These are phyloP conservation scores for Talaromyces sp. DNA, from an alignment of 2,329 filamentous ascomycete species.

Conservation along the genomic window DNA sequence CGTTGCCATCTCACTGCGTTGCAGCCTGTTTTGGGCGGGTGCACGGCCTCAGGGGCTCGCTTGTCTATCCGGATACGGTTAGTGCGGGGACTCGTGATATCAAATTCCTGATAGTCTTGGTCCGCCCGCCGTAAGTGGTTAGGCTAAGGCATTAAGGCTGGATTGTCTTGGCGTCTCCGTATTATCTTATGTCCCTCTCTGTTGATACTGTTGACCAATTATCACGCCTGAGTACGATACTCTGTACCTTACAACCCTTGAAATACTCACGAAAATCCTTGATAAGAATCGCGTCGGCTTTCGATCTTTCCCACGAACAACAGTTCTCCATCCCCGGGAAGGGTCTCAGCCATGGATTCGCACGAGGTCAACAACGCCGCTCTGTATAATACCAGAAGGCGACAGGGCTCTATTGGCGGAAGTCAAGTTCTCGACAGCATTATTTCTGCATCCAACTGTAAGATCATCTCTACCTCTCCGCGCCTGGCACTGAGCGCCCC, in stretches of 20 bases:
- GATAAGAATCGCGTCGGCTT: neutral
- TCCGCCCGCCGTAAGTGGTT: neutral
- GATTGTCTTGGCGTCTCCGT: conserved; percentile 20
- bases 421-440: conserved; percentile 86
- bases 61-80: conserved; percentile 40
- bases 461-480: conserved; percentile 30
- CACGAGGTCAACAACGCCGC: conserved; percentile 45
- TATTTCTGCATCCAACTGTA: conserved; percentile 95
- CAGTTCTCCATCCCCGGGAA: neutral
- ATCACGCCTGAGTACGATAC: neutral
- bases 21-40: conserved; percentile 43
- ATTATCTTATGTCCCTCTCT: neutral
- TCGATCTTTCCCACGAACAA: neutral
- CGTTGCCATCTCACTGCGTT: conserved; percentile 44
- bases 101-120: conserved; percentile 31
- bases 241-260: neutral
- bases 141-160: conserved; percentile 8
- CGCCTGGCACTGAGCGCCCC: neutral
- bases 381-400: conserved; percentile 45
- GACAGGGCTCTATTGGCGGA: conserved; percentile 50
- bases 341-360: conserved; percentile 31
- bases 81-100: conserved; percentile 46
- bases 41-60: conserved; percentile 47
- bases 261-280: neutral
- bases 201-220: neutral